phyloP scores from a whole-genome alignment of 2,329 filamentous ascomycete species.

The Lachnellula subtilissima region DNA sequence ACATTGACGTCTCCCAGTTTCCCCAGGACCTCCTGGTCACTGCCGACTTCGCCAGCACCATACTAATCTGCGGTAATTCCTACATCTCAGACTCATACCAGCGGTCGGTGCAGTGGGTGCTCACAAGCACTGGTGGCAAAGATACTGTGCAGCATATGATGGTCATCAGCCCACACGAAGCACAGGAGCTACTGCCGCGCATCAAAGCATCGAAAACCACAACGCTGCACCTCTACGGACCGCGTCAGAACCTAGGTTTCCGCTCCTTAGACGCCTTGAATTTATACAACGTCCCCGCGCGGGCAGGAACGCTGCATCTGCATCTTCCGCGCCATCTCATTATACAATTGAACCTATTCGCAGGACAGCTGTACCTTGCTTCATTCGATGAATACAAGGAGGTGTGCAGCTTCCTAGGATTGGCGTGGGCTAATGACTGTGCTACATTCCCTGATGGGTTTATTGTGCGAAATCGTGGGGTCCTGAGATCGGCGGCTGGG shows the following conservation, averaged over 20 bases:
- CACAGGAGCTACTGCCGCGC: constrained; percentile 41
- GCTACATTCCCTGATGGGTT: constrained; percentile 19
- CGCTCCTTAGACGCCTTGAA: constrained; percentile 40
- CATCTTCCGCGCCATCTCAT: constrained; percentile 20
- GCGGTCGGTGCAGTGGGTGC: constrained; percentile 49
- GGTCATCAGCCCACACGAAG: constrained; percentile 53
- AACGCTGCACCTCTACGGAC: constrained; percentile 46
- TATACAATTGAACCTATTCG: constrained; percentile 56
- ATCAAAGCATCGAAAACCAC: constrained; percentile 36
- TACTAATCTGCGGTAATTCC: constrained; percentile 24
- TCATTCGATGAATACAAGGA: constrained; percentile 48
- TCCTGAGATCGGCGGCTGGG: background rate
- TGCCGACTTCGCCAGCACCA: constrained; percentile 44
- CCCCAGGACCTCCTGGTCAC: constrained; percentile 41
- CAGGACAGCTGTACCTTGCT: constrained; percentile 60
- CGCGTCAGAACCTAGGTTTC: constrained; percentile 37
- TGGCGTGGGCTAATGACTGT: constrained; percentile 32
- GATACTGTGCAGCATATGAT: constrained; percentile 33
- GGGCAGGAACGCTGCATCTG: constrained; percentile 11
- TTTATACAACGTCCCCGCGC: constrained; percentile 37
- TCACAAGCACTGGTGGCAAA: constrained; percentile 32
- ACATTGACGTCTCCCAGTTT: constrained; percentile 34
- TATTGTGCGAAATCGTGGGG: background rate
- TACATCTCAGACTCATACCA: constrained; percentile 41
- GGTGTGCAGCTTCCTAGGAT: constrained; percentile 46